Evolutionary conservation across 163 green algal species (phyloP), one percentile per base, ranked within the genome.

Genomic region (Chloromonas sp.): DNA sequence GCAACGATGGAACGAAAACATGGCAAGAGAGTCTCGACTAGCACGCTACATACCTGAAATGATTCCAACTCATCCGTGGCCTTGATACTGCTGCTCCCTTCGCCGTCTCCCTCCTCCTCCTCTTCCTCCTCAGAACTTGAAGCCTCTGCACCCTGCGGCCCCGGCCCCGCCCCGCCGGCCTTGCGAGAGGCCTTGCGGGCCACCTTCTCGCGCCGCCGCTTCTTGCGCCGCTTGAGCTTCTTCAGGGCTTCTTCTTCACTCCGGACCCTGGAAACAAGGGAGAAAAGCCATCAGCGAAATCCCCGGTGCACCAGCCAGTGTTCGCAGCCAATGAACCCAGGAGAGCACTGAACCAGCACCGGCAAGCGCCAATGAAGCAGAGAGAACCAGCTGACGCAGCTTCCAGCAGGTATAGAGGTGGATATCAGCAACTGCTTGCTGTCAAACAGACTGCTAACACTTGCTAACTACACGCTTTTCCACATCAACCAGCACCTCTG

Each of bases 161-260:
- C 60, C 82, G 3, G 58, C 60, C 60, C 71, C 81, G 14, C 57
- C 5, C 57, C 79, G 2, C 60, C 60, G 58, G 60, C 85, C 60
- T 84, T 71, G 71, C 90, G 91, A 8, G 84, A 83, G 3, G 80
- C 85, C 84, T 92, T 90, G 60, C 82, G 78, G 14, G 70, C 80
- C 13, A 78, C 84, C 89, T 98, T 96, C 83, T 96, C 93, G 2
- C 90, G 86, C 74, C 88, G 87, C 13, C 95, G 90, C 89, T 93
- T 94, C n/a, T 84, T 84, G 78, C 94, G 91, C 3, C 95, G 90
- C 89, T 94, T 95, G 71, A 94, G 84, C 78, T 95, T 93, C 83
- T 92, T 92, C 3, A 61, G 36, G 0, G 92, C 93, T 80, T 97
- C 95, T 2, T 91, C 92, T 57, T 90, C 91, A n/a, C 78, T 81